These are phyloP conservation scores for Scutellaria galericulata DNA, from an alignment of 257 asterid genomes.

Conservation along the genomic window DNA sequence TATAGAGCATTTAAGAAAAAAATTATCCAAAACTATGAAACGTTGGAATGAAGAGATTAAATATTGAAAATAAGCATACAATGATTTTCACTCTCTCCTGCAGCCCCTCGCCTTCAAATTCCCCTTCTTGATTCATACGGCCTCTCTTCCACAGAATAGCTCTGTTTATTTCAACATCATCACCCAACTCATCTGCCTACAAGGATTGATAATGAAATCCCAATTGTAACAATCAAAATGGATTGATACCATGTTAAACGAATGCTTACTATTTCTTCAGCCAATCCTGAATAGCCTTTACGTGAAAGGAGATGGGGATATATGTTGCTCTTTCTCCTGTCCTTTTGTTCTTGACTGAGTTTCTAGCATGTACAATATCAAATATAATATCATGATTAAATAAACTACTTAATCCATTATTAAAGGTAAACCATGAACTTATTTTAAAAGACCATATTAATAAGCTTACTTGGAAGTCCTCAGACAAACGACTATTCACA, in stretches of 20 bases:
- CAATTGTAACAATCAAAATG: not conserved
- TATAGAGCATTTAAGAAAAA: not conserved
- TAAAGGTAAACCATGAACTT: not conserved
- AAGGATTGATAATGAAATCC: not conserved
- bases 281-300: conserved; percentile 25
- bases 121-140: conserved; percentile 14
- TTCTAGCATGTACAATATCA: not conserved
- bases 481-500: conserved; percentile 1
- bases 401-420: not conserved
- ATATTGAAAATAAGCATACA: not conserved
- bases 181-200: conserved; percentile 8
- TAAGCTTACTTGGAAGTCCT: conserved; percentile 9
- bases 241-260: not conserved
- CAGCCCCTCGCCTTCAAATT: conserved; percentile 6
- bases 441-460: conserved; percentile 2
- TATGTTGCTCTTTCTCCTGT: not conserved
- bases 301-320: conserved; percentile 25
- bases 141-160: conserved; percentile 30
- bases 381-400: not conserved
- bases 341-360: conserved; percentile 15
- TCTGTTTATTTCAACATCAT: conserved; percentile 8
- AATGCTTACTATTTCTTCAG: conserved; percentile 3
- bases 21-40: not conserved
- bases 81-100: not conserved
- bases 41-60: not conserved